These are phyloP conservation scores for Isabelozyma heimii DNA, from an alignment of 805 yeast species.

Conservation along the genomic window DNA sequence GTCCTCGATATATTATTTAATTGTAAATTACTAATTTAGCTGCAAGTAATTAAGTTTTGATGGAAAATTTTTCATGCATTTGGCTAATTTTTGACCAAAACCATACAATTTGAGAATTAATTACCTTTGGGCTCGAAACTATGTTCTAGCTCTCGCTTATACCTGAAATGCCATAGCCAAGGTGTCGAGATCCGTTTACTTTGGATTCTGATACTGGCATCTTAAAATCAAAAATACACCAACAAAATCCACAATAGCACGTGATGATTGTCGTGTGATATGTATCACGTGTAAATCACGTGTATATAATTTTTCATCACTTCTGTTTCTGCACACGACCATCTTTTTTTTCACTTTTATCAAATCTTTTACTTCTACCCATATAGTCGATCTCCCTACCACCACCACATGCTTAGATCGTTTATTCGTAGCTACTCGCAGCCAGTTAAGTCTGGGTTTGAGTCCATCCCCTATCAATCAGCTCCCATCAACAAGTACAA, in stretches of 20 bases:
- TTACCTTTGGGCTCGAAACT: neutral
- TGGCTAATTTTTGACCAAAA: neutral
- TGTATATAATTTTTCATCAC: neutral
- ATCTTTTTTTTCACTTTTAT: neutral
- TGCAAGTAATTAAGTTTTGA: neutral
- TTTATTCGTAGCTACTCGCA: slow-evolving; percentile 17
- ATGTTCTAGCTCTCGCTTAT: too few species aligned
- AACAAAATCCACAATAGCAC: too few species aligned
- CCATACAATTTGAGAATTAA: neutral
- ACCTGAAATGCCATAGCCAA: too few species aligned
- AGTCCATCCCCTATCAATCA: slow-evolving; percentile 30
- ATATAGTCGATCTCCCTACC: neutral
- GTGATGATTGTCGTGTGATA: too few species aligned
- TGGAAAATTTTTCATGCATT: neutral
- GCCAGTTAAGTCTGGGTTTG: slow-evolving; percentile 4
- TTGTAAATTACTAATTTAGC: neutral
- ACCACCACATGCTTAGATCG: slow-evolving; percentile 15
- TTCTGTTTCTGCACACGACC: neutral
- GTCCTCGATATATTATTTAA: too few species aligned
- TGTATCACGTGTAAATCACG: neutral
- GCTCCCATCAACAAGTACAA: slow-evolving; percentile 57
- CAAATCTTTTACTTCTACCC: neutral
- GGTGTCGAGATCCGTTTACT: too few species aligned
- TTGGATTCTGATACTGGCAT: too few species aligned
- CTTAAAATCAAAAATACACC: too few species aligned